These are phyloP conservation scores for Xanthoconium purpureum DNA, from an alignment of 768 basidiomycete genomes.

Conservation along the genomic window DNA sequence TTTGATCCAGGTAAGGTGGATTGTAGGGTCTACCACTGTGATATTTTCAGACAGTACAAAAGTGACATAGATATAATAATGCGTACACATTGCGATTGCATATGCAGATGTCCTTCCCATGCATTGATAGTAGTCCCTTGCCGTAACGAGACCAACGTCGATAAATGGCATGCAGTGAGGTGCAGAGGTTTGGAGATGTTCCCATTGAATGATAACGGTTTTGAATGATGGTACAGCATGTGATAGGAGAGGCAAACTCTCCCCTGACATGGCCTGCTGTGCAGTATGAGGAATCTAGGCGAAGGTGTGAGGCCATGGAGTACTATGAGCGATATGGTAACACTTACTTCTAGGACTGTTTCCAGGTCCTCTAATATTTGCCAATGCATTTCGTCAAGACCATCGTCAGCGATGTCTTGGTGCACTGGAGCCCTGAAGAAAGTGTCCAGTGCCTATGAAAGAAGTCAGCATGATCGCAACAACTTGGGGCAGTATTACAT, in stretches of 20 bases:
- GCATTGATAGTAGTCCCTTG: not conserved
- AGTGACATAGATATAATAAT: not conserved
- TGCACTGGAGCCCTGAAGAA: too few species aligned
- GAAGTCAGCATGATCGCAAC: too few species aligned
- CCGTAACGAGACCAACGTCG: not conserved
- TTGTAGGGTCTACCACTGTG: too few species aligned
- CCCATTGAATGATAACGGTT: not conserved
- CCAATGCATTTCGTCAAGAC: too few species aligned
- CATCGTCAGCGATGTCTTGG: too few species aligned
- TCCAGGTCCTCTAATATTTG: too few species aligned
- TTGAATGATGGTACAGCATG: not conserved
- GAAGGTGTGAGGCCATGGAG: not conserved
- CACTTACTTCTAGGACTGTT: too few species aligned
- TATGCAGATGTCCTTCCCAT: not conserved
- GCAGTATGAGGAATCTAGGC: not conserved
- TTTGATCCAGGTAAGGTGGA: too few species aligned
- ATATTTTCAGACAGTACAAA: not conserved
- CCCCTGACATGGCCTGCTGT: not conserved
- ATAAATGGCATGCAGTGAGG: not conserved
- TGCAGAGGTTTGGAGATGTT: not conserved
- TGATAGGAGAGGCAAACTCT: not conserved
- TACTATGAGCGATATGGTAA: not conserved
- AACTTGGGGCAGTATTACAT: too few species aligned
- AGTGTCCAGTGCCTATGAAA: too few species aligned
- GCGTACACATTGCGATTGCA: not conserved